Conservation (phyloP, 2,329 filamentous ascomycete species). For the Macroventuria anomochaeta region DNA sequence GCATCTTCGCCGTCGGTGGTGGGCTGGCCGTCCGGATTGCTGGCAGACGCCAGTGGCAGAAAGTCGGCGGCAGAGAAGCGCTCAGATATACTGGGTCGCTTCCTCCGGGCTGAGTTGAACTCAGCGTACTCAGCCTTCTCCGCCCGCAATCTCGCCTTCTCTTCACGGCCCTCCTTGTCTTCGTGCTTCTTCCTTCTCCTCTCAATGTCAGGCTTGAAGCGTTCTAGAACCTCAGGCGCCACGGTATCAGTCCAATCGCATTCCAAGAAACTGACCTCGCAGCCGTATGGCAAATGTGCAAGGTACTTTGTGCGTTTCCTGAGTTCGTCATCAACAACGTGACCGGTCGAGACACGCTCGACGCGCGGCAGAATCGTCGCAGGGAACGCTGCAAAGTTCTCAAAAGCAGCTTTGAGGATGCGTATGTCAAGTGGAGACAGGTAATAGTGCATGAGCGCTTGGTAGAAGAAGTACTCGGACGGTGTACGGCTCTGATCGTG, state of each 20-base stretch:
- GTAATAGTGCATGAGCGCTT: slow-evolving; percentile 85
- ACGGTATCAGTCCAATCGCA: slow-evolving; percentile 96
- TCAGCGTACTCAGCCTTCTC: slow-evolving; percentile 79
- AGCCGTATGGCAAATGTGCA: slow-evolving; percentile 85
- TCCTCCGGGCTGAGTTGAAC: slow-evolving; percentile 69
- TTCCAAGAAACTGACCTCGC: slow-evolving; percentile 87
- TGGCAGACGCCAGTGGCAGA: slow-evolving; percentile 43
- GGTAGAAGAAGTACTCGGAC: slow-evolving; percentile 82
- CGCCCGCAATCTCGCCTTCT: slow-evolving; percentile 81
- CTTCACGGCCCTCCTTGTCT: slow-evolving; percentile 85
- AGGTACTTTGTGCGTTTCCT: slow-evolving; percentile 87
- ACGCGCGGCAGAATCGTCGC: slow-evolving; percentile 85
- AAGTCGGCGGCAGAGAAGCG: slow-evolving; percentile 60
- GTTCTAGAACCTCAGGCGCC: slow-evolving; percentile 72
- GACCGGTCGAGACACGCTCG: slow-evolving; percentile 86
- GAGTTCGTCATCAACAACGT: slow-evolving; percentile 84
- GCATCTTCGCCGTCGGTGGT: slow-evolving; percentile 42
- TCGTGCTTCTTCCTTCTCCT: slow-evolving; percentile 75
- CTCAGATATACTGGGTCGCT: slow-evolving; percentile 61
- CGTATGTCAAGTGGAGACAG: slow-evolving; percentile 90
- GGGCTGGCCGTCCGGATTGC: slow-evolving; percentile 31
- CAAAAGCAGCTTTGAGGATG: slow-evolving; percentile 88
- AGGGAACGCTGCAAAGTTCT: slow-evolving; percentile 80
- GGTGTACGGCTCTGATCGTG: slow-evolving; percentile 55
- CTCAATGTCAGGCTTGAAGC: slow-evolving; percentile 79